Conservation (phyloP, 1,139 yeast species). For the Tardiomyces blankii region DNA sequence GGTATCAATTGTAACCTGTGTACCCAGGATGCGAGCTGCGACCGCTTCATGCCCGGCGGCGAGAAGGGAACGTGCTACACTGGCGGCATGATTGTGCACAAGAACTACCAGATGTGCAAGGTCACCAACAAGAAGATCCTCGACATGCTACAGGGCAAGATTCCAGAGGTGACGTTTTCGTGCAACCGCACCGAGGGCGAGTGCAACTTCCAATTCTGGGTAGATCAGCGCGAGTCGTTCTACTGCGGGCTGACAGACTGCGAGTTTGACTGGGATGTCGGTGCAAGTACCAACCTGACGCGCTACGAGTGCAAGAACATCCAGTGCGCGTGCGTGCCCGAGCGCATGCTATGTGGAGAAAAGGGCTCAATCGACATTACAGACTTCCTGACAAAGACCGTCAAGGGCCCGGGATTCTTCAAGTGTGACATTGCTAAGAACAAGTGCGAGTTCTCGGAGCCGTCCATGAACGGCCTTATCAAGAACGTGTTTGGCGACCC, state of each 20-base stretch:
- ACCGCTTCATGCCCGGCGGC: conserved; percentile 80
- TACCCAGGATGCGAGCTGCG: conserved; percentile 60
- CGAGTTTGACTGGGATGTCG: conserved; percentile 35
- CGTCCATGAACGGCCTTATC: conserved; percentile 90
- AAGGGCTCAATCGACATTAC: conserved; percentile 90
- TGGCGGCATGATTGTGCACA: conserved; percentile 75
- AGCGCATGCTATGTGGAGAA: conserved; percentile 86
- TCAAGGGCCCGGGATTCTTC: conserved; percentile 88
- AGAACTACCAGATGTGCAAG: conserved; percentile 84
- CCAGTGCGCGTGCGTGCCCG: conserved; percentile 82
- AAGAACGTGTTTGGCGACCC: conserved; percentile 89
- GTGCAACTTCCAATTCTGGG: conserved; percentile 95
- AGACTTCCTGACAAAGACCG: conserved; percentile 82
- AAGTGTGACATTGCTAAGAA: conserved; percentile 55
- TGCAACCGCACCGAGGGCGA: conserved; percentile 49
- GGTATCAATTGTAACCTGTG: conserved; percentile 92
- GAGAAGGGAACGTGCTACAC: conserved; percentile 80
- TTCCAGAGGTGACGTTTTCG: conserved; percentile 86
- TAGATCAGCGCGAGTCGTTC: conserved; percentile 78
- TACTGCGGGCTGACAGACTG: conserved; percentile 75
- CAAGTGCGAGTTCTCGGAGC: conserved; percentile 77
- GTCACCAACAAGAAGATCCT: conserved; percentile 81
- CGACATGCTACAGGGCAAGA: conserved; percentile 63
- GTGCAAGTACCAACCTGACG: conserved; percentile 42
- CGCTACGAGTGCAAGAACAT: conserved; percentile 69